phyloP scores from a whole-genome alignment of 176 grass and related monocot genomes.

The Carex myosuroides region DNA sequence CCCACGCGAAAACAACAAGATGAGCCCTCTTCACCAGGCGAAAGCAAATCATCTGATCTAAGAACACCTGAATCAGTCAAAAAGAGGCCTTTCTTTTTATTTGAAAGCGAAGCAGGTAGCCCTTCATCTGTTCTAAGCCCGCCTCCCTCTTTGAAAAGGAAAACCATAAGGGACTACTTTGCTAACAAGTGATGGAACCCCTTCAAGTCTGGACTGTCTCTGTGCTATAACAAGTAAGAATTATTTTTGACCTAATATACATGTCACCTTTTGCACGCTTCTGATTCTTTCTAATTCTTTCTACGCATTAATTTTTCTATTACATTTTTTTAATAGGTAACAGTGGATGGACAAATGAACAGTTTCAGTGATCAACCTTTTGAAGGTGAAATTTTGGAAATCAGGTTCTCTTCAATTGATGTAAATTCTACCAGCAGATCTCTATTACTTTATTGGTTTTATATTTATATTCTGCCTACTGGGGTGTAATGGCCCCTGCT shows the following conservation, averaged over 20 bases:
- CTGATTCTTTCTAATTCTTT: not conserved
- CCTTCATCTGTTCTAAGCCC: conserved; percentile 87
- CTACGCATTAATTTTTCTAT: not conserved
- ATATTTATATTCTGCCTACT: not conserved
- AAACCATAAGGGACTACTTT: conserved; percentile 94
- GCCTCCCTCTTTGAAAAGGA: conserved; percentile 71
- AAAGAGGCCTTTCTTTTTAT: conserved; percentile 60
- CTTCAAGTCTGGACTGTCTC: not conserved
- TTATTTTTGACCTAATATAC: not conserved
- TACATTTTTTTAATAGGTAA: not conserved
- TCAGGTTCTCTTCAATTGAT: not conserved
- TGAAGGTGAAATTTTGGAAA: not conserved
- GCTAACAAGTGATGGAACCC: not conserved
- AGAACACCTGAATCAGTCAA: conserved; percentile 60
- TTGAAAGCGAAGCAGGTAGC: conserved; percentile 38
- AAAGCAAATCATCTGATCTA: conserved; percentile 50
- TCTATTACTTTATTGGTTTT: not conserved
- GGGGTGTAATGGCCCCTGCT: not conserved
- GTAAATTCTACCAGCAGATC: not conserved
- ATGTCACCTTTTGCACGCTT: not conserved
- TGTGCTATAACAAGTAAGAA: conserved; percentile 1
- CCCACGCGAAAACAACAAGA: not conserved
- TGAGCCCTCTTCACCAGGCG: conserved; percentile 32
- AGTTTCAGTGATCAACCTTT: not conserved
- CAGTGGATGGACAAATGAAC: not conserved